Evolutionary conservation across 208 protist genomes (phyloP), one percentile per base, ranked within the genome.

Genomic region (Acanthamoeba polyphaga): DNA sequence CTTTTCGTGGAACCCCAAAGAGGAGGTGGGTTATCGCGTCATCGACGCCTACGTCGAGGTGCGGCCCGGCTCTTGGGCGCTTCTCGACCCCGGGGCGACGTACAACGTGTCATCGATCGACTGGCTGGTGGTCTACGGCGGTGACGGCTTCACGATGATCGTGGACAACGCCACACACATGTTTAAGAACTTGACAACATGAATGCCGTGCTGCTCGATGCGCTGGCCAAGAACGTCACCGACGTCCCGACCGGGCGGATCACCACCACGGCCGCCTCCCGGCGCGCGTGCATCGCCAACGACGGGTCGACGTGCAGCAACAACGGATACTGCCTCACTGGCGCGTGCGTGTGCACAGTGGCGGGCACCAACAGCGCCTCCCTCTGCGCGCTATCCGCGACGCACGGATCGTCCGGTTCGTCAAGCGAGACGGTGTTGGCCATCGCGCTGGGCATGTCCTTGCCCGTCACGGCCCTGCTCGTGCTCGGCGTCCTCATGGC

Each of bases 111-210:
- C 78, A 6, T 55, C 88, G 27, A 34, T 60, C 64, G 27, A 43
- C 32, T 80, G 88, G 68, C 15, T 80, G n/a, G 53, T 78, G 27
- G 78, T 93, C 64, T 72, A 49, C 43, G 88, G 88, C 68, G 88
- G 88, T n/a, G 88, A 93, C 43, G 88, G 55, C 88, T 93, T 78
- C 53, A 93, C 88, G 10, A 93, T 93, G 88, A 43, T 93, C 15
- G 38, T 2, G 10, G 49, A 32, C 15, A 78, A 93, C 68, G 9
- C 43, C 24, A 64, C 62, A 1, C 9, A 29, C n/a, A 8, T 93
- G 12, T 22, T 70, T 27, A 93, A 93, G 22, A 70, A 55, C n/a
- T 60, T 60, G 34, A 34, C 68, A 78, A 80, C 62, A 55, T 93
- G 64, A 93, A 78, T 34, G 51, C 62, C 53, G 88, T 93, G 13